Conservation (phyloP, 345 rosid species). For the Euphorbia peplus region DNA sequence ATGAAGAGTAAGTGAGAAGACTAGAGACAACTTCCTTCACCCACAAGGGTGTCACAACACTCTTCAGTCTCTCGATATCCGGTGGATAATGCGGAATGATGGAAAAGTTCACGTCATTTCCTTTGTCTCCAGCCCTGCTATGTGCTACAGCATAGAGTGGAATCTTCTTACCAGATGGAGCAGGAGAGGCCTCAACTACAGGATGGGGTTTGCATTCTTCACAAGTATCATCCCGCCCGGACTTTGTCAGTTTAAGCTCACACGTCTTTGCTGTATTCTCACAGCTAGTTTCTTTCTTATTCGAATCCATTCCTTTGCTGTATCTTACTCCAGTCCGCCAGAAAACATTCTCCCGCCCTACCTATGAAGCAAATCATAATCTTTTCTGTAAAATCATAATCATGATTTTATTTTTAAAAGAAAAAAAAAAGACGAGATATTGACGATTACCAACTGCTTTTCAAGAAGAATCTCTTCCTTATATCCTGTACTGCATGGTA, state of each 20-base stretch:
- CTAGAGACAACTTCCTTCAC: conserved; percentile 58
- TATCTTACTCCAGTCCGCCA: conserved; percentile 54
- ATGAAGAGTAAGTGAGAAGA: conserved; percentile 48
- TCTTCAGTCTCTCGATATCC: conserved; percentile 59
- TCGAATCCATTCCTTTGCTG: conserved; percentile 21
- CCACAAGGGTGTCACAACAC: conserved; percentile 63
- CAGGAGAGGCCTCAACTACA: conserved; percentile 36
- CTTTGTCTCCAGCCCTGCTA: conserved; percentile 82
- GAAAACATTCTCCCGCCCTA: conserved; percentile 57
- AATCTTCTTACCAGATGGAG: conserved; percentile 52
- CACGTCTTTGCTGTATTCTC: conserved; percentile 14
- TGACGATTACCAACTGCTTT: conserved; percentile 53
- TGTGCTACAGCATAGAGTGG: conserved; percentile 69
- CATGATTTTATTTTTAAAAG: too few relatives aligned
- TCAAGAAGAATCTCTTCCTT: conserved; percentile 70
- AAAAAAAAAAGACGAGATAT: neutral
- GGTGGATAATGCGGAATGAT: conserved; percentile 63
- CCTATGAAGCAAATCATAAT: conserved; percentile 36
- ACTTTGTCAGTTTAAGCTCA: conserved; percentile 18
- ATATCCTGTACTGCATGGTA: conserved; percentile 70
- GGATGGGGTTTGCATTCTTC: conserved; percentile 9
- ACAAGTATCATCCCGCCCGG: conserved; percentile 15
- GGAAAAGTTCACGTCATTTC: conserved; percentile 78
- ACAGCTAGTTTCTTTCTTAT: conserved; percentile 11
- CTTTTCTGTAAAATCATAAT: conserved; percentile 2